Evolutionary conservation across 106 monocot species (phyloP).

Genomic region (Platanthera zijinensis): DNA sequence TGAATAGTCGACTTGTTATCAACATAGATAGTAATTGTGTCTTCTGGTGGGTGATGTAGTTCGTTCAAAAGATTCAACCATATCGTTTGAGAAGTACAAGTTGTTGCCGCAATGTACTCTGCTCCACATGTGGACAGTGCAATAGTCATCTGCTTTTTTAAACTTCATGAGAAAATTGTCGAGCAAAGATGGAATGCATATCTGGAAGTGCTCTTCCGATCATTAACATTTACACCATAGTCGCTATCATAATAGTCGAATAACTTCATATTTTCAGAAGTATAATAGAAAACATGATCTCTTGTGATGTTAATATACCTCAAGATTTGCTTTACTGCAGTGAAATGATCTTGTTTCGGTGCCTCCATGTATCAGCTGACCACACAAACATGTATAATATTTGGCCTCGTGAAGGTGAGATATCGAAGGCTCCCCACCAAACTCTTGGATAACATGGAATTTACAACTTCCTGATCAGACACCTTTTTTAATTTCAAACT

Average conservation of each 20-base stretch:
- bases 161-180: too few species aligned
- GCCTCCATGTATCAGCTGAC: not conserved
- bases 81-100: constrained; percentile 5
- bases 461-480: not conserved
- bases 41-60: not conserved
- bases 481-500: not conserved
- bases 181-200: too few species aligned
- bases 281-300: too few species aligned
- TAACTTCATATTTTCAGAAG: too few species aligned
- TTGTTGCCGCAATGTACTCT: not conserved
- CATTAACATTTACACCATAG: too few species aligned
- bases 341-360: not conserved
- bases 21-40: not conserved
- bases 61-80: constrained; percentile 1
- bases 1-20: constrained; percentile 7
- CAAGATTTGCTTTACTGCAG: not conserved
- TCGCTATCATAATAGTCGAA: too few species aligned
- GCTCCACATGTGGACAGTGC: too few species aligned
- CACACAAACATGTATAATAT: constrained; percentile 1
- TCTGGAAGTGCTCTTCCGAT: too few species aligned
- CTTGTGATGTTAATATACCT: too few species aligned
- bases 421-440: constrained; percentile 1
- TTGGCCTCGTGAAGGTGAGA: constrained; percentile 1
- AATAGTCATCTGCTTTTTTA: too few species aligned
- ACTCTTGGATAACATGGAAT: not conserved